Conservation (phyloP, 352 stramenopile genomes). For the Pythium myriotylum region DNA sequence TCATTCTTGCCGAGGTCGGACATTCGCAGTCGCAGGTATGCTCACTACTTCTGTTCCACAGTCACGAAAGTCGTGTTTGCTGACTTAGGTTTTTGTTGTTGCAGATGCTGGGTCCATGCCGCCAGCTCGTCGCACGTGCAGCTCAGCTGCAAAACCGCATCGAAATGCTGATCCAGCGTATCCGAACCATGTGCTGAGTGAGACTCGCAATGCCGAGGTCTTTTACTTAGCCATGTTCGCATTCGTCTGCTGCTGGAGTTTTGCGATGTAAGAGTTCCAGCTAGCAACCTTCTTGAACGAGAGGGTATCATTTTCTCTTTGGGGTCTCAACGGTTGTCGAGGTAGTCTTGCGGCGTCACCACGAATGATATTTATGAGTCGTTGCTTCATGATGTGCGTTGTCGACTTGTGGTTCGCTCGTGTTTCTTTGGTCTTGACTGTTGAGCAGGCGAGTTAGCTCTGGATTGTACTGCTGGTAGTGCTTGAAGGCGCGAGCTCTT, state of each 20-base stretch:
- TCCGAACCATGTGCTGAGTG: conserved; percentile 18
- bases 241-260: background rate
- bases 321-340: conserved; percentile 13
- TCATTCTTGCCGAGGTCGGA: conserved; percentile 59
- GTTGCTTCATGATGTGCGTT: background rate
- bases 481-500: too few species aligned
- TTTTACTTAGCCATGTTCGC: conserved; percentile 17
- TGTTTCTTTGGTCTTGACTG: background rate
- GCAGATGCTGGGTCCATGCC: conserved; percentile 45
- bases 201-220: background rate
- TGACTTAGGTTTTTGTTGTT: background rate
- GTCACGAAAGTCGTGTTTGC: background rate
- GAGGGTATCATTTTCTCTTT: conserved; percentile 1
- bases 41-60: background rate
- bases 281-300: background rate
- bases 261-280: background rate
- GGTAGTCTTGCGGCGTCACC: conserved; percentile 12
- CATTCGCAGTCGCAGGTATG: conserved; percentile 44
- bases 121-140: conserved; percentile 54
- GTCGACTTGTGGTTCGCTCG: background rate
- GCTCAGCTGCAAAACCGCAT: conserved; percentile 57
- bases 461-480: too few species aligned
- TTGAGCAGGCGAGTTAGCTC: background rate
- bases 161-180: conserved; percentile 36
- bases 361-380: conserved; percentile 23